Evolutionary conservation across 495 filamentous ascomycete genomes (phyloP).

Genomic region (Penicillium taxi): DNA sequence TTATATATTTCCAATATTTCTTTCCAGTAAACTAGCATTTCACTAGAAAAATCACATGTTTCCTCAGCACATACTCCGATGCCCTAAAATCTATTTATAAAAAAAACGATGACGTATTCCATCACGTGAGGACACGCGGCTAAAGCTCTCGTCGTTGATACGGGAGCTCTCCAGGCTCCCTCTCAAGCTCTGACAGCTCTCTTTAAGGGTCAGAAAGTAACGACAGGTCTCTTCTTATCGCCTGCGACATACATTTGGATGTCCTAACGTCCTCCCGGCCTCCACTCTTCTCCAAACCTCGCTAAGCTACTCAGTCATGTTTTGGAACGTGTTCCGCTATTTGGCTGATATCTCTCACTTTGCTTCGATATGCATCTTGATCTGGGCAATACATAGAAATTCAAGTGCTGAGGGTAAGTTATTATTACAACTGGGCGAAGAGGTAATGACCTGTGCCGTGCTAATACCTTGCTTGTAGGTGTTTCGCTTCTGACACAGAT

Average conservation of each 20-base stretch:
- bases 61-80: too few species aligned
- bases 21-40: too few species aligned
- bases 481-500: constrained; percentile 91
- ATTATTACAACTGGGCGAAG: too few species aligned
- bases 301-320: constrained; percentile 9
- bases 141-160: constrained; percentile 12
- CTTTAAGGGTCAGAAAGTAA: background rate
- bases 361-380: constrained; percentile 76
- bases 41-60: too few species aligned
- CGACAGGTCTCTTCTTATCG: background rate
- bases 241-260: background rate
- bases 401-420: constrained; percentile 73
- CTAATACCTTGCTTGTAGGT: constrained; percentile 41
- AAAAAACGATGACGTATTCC: constrained; percentile 16
- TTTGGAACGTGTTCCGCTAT: constrained; percentile 65
- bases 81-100: too few species aligned
- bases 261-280: too few species aligned
- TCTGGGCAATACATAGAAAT: constrained; percentile 85
- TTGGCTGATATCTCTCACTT: constrained; percentile 77
- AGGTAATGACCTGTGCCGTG: too few species aligned
- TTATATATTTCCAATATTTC: too few species aligned
- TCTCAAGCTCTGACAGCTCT: too few species aligned
- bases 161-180: constrained; percentile 8
- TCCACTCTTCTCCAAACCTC: background rate
- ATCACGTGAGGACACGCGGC: constrained; percentile 25